These are phyloP conservation scores for Tetracentron sinense DNA, from an alignment of 164 flowering plant genomes.

Conservation along the genomic window DNA sequence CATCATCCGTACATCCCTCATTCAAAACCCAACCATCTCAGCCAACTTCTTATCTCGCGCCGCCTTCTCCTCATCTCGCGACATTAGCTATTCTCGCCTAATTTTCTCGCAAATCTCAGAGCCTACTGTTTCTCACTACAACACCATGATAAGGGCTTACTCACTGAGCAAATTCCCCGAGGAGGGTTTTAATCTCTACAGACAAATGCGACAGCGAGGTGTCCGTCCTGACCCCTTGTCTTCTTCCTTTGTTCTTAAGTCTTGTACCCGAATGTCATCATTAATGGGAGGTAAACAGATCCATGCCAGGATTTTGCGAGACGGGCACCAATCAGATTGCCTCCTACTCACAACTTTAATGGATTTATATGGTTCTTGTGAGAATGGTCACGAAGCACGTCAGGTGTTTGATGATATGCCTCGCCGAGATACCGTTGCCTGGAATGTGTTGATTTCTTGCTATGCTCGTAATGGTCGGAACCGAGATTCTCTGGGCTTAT, in stretches of 20 bases:
- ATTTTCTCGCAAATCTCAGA: conserved; percentile 36
- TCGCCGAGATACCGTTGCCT: conserved; percentile 48
- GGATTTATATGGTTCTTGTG: conserved; percentile 52
- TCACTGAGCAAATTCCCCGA: conserved; percentile 36
- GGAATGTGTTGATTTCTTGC: conserved; percentile 75
- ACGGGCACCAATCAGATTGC: conserved; percentile 50
- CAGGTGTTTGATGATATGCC: conserved; percentile 70
- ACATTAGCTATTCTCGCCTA: conserved; percentile 33
- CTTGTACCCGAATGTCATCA: conserved; percentile 29
- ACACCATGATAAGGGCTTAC: conserved; percentile 52
- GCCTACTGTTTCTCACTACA: conserved; percentile 39
- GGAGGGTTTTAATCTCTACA: conserved; percentile 41
- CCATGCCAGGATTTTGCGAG: conserved; percentile 48
- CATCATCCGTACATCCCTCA: conserved; percentile 40
- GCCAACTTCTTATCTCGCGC: conserved; percentile 38
- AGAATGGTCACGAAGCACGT: conserved; percentile 34
- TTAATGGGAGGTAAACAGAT: conserved; percentile 44
- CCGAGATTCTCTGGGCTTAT: conserved; percentile 49
- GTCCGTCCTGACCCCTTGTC: conserved; percentile 39
- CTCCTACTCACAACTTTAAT: conserved; percentile 57
- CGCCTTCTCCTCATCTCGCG: conserved; percentile 23
- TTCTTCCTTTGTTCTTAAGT: conserved; percentile 48
- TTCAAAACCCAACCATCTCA: conserved; percentile 33
- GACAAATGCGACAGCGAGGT: conserved; percentile 38
- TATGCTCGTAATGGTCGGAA: conserved; percentile 41